Evolutionary conservation across 495 filamentous ascomycete species (phyloP), one percentile per base, ranked within the genome.

Genomic region (Evernia prunastri): DNA sequence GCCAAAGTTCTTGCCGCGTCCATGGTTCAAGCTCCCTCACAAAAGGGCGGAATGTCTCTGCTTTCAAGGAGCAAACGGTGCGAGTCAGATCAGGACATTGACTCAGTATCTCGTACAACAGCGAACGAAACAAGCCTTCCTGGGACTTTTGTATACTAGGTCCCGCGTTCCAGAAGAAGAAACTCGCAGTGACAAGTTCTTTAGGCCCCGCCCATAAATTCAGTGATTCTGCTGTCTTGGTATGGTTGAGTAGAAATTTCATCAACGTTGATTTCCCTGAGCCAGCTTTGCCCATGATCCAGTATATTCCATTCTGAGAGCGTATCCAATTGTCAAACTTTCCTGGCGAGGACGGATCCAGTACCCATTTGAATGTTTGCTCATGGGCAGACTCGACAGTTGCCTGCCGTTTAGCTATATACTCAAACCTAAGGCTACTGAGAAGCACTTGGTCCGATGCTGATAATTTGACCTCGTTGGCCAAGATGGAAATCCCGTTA

Each of bases 111-210:
- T 81, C 68, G 49, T 70, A 78, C 25, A 81, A 66, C 0, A 84
- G 65, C 1, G 75, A 69, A n/a, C 71, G 73, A 0, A 81, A 66
- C 12, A 84, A 68, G 0, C 80, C 81, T 35, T 73, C 63, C 31
- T 76, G 71, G 10, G 77, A 79, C 64, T 74, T 77, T 61, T 80
- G 76, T 25, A 78, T 37, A 4, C 35, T 35, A 1, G 53, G 72
- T 1, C 79, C 79, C 6, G 73, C 45, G 42, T 64, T 71, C 77
- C 78, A 83, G 66, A 81, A 83, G 66, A 76, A 83, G 66, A 80
- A 81, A 33, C 59, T 68, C 1, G 75, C 74, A 36, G 72, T 56
- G 5, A 77, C 58, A 33, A 78, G 63, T 17, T 68, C 72, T 68
- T 72, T 72, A 6, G 35, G 56, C 5, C 61, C 69, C 39, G 74